phyloP scores from a whole-genome alignment of 768 basidiomycete genomes.

The Calvatia gigantea region DNA sequence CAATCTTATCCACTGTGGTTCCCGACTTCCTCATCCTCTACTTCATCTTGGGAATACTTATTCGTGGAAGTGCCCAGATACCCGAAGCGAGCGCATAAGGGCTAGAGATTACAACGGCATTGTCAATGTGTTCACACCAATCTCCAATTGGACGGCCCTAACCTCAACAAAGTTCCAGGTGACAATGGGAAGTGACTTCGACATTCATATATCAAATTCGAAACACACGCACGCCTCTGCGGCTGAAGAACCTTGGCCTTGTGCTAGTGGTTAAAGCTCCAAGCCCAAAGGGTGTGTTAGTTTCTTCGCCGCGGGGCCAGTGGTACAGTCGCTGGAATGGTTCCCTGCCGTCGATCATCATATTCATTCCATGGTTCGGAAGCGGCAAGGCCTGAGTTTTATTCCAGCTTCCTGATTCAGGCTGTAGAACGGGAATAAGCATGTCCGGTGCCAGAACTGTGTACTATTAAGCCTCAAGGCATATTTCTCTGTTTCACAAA shows the following conservation, averaged over 20 bases:
- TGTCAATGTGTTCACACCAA: not conserved
- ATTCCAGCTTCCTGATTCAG: too few relatives aligned
- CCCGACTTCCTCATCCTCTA: not conserved
- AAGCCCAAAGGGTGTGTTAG: too few relatives aligned
- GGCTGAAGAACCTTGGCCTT: too few relatives aligned
- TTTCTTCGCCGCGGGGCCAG: too few relatives aligned
- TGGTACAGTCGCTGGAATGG: too few relatives aligned
- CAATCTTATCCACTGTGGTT: not conserved
- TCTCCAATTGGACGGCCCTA: not conserved
- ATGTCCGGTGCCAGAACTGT: not conserved
- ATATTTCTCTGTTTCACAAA: constrained; percentile 1
- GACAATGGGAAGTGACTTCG: not conserved
- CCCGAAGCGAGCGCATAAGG: not conserved
- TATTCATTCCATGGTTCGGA: too few relatives aligned
- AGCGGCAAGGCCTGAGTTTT: too few relatives aligned
- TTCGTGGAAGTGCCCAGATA: not conserved
- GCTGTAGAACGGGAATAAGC: too few relatives aligned
- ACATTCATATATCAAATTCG: not conserved
- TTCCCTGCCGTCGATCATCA: too few relatives aligned
- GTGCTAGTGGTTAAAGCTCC: too few relatives aligned
- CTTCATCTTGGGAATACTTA: not conserved
- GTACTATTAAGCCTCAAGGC: not conserved
- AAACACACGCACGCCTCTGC: too few relatives aligned
- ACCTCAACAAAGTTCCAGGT: not conserved
- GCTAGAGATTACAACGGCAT: not conserved